Evolutionary conservation across 2,329 filamentous ascomycete species (phyloP), one percentile per base, ranked within the genome.

Genomic region (Tolypocladium inflatum): DNA sequence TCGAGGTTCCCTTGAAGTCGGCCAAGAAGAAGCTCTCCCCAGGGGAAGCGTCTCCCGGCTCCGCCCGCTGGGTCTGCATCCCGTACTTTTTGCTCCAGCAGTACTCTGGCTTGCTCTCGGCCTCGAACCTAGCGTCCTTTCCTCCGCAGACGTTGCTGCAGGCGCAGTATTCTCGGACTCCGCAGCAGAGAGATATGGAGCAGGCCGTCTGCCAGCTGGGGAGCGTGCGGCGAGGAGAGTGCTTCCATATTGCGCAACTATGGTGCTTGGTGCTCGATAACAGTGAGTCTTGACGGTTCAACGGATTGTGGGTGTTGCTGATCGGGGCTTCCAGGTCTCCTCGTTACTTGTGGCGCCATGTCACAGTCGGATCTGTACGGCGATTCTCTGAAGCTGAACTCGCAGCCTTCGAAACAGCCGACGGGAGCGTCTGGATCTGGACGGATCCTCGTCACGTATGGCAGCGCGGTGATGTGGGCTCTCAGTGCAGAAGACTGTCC

Each of bases 201-300:
- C 78, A 80, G 61, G 78, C 74, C 3, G 73, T 79, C 10, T 74
- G 77, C 55, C 71, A 73, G 56, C 64, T 73, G 17, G 68, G 68
- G 1, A 67, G 69, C 45, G 70, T 68, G 3, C 68, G 68, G 0
- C 61, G 67, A 11, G 71, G 68, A 2, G 63, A 73, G 21, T 80
- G 76, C 56, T 80, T 78, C 57, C 77, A 80, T 57, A 73, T 80
- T 51, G 68, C 74, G 1, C 78, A 80, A 61, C 57, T 79, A 11
- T 80, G 78, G 78, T 76, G 73, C 59, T 61, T 80, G 6, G 66
- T 78, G 8, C 59, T 80, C 1, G 74, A 74, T 45, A 73, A 78
- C 51, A 71, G 76, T 78, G 64, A 63, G 73, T 58, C 2, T 15
- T 17, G 21, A n/a, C 9, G 3, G 17, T 13, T 4, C 10, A 51